These are phyloP conservation scores for Aethionema arabicum DNA, from an alignment of 345 rosid species.

Conservation along the genomic window DNA sequence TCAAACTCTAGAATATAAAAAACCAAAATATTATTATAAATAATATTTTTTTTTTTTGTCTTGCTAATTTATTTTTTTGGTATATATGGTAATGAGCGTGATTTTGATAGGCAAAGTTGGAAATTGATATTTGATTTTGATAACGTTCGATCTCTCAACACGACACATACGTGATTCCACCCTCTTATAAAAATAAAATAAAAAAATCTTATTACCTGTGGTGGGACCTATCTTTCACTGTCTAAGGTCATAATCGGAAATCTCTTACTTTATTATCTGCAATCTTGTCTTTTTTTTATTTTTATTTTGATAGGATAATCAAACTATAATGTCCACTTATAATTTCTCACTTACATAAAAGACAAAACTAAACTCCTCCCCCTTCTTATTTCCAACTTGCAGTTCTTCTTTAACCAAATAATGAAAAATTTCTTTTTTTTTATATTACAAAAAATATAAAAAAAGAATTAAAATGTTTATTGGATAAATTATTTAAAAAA, in stretches of 20 bases:
- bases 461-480: too few relatives aligned
- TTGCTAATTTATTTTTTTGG: slow-evolving; percentile 27
- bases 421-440: too few relatives aligned
- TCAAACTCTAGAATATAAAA: slow-evolving; percentile 6
- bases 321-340: slow-evolving; percentile 36
- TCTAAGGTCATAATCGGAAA: slow-evolving; percentile 21
- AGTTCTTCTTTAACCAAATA: too few relatives aligned
- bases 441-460: too few relatives aligned
- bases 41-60: not conserved
- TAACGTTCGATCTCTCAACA: slow-evolving; percentile 20
- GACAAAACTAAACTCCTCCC: slow-evolving; percentile 27
- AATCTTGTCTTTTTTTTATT: slow-evolving; percentile 38
- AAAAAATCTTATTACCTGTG: slow-evolving; percentile 18
- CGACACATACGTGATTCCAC: slow-evolving; percentile 37
- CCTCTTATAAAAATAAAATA: slow-evolving; percentile 6
- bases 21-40: not conserved
- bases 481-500: not conserved
- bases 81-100: slow-evolving; percentile 39
- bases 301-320: slow-evolving; percentile 33
- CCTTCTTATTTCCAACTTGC: too few relatives aligned
- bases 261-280: not conserved
- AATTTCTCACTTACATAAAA: slow-evolving; percentile 8
- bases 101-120: slow-evolving; percentile 37
- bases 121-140: not conserved
- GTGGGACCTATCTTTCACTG: slow-evolving; percentile 25